Evolutionary conservation across 108 stramenopile genomes (phyloP), one percentile per base, ranked within the genome.

Genomic region (Stephanodiscus minutulus): DNA sequence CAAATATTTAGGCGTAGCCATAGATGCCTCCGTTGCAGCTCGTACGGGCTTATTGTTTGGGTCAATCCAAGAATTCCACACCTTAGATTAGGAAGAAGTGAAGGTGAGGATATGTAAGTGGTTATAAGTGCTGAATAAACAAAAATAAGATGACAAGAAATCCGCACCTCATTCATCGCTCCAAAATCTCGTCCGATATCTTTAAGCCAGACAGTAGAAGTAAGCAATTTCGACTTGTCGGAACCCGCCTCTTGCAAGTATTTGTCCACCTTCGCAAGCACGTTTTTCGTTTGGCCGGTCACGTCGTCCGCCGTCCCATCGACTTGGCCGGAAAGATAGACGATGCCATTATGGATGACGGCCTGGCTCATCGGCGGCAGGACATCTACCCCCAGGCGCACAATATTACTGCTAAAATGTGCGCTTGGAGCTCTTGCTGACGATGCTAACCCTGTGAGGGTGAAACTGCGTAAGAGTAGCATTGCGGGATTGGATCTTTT

Each of bases 31-130:
- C 15, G 83, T 83, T 21, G 80, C 76, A 17, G 86, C 86, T 24
- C 86, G 54, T 4, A 73, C 86, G 11, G 76, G 73, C 55, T 87
- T 87, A 53, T 80, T 85, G 17, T 78, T 49, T 9, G 80, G 75
- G 48, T 81, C 82, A 46, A 87, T 65, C 83, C 84, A 87, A 24
- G 59, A 55, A 72, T 84, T 84, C 86, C 86, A 87, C 25, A 86
- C 39, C 39, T 39, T 39, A 39, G 39, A 8, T 9, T 4, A 5
- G 5, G 31, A 33, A 33, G 31, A 33, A 33, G 35, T 39, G 39
- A 11, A n/a, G n/a, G 39, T 39, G 39, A 39, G 39, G 39, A 39
- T 9, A 39, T 11, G 1, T 39, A 5, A 3, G 6, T 9, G 39
- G 5, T 39, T 39, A 1, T 11, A n/a, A n/a, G 11, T 39, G 39